These are phyloP conservation scores for Phytophthora pinifolia DNA, from an alignment of 352 stramenopile species.

Conservation along the genomic window DNA sequence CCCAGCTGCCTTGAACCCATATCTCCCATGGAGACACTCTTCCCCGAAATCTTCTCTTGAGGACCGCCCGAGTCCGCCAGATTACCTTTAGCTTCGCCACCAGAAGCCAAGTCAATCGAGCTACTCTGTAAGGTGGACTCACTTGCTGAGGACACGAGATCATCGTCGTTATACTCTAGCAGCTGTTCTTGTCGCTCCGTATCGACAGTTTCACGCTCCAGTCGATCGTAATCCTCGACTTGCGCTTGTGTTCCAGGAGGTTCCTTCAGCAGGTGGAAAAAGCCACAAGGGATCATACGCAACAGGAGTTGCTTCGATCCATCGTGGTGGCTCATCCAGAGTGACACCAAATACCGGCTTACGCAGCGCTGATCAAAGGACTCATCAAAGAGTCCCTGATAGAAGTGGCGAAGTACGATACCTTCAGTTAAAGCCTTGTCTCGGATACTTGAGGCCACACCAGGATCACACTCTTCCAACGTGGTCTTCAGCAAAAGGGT, in stretches of 20 bases:
- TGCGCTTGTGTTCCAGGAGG: slow-evolving; percentile 76
- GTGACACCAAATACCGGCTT: slow-evolving; percentile 92
- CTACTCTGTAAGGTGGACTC: slow-evolving; percentile 31
- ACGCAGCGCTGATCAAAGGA: slow-evolving; percentile 93
- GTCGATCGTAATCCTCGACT: slow-evolving; percentile 82
- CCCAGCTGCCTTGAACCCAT: slow-evolving; percentile 1
- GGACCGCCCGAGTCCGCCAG: slow-evolving; percentile 13
- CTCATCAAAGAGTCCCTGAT: slow-evolving; percentile 91
- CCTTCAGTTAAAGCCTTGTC: slow-evolving; percentile 92
- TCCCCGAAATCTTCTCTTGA: slow-evolving; percentile 18
- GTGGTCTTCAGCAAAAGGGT: slow-evolving; percentile 93
- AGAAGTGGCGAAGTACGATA: slow-evolving; percentile 93
- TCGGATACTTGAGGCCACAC: slow-evolving; percentile 83
- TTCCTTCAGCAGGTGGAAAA: slow-evolving; percentile 89
- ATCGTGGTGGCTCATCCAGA: slow-evolving; percentile 93
- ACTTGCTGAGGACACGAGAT: slow-evolving; percentile 38
- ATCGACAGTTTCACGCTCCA: slow-evolving; percentile 71
- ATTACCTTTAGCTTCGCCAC: slow-evolving; percentile 5
- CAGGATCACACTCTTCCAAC: slow-evolving; percentile 84
- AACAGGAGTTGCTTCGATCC: slow-evolving; percentile 89
- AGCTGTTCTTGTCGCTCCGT: slow-evolving; percentile 38
- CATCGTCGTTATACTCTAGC: slow-evolving; percentile 35
- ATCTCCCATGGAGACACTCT: slow-evolving; percentile 24
- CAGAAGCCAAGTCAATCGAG: slow-evolving; percentile 12
- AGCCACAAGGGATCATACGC: slow-evolving; percentile 89